A percentile compares a stretch with the other conserved stretches of the same genome.
These are phyloP conservation scores for Saprolegnia diclina DNA, from an alignment of 352 stramenopile species.

Conservation along the genomic window DNA sequence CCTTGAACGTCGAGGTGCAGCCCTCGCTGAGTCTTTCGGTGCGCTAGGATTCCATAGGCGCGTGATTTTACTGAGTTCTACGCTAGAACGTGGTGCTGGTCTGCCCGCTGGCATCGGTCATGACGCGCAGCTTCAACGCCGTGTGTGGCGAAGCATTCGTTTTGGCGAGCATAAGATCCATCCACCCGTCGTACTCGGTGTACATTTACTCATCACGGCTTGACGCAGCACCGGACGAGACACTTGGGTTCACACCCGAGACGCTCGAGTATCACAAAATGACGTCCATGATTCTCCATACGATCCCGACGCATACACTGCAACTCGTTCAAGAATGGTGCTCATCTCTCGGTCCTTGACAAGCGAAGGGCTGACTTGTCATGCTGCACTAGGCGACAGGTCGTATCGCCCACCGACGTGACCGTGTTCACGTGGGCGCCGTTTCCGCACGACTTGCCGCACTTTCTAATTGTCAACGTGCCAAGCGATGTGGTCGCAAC, in stretches of 20 bases:
- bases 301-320: conserved; percentile 16
- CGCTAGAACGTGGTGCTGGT: conserved; percentile 20
- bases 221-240: neutral
- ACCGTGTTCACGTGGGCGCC: neutral
- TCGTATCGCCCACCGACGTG: neutral
- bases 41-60: neutral
- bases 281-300: conserved; percentile 21
- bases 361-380: neutral
- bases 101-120: conserved; percentile 9
- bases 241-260: conserved; percentile 10
- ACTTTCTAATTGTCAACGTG: conserved; percentile 13
- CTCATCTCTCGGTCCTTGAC: neutral
- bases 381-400: neutral
- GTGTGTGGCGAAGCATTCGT: conserved; percentile 24
- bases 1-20: conserved; percentile 17
- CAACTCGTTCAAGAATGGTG: conserved; percentile 25
- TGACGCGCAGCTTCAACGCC: conserved; percentile 21
- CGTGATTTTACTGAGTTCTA: neutral
- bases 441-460: conserved; percentile 12
- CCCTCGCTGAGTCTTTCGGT: conserved; percentile 10
- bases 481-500: neutral
- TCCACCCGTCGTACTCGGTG: conserved; percentile 4
- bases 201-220: conserved; percentile 17
- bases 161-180: conserved; percentile 12
- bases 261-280: conserved; percentile 26